Evolutionary conservation across 2,329 filamentous ascomycete species (phyloP), one percentile per base, ranked within the genome.

Genomic region (Fonsecaea erecta): DNA sequence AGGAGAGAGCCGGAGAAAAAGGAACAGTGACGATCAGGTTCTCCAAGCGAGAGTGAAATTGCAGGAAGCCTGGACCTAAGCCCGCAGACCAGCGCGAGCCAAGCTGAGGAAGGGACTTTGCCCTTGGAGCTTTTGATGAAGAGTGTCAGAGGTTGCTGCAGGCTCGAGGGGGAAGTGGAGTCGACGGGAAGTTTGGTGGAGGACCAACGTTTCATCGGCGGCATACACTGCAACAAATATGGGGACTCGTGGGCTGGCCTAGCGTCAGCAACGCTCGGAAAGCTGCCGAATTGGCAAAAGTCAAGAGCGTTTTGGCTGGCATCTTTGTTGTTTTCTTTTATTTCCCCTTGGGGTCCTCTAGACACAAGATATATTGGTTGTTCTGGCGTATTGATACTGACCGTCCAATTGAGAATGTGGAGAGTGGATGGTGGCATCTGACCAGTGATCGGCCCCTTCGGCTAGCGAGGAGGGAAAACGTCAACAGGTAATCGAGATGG

Each of bases 81-180:
- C 46, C 43, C n/a, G 18, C 43, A 52, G 52, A 32, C 28, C 21
- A 62, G 53, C 37, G 48, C 55, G 52, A 59, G 58, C 26, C 35
- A 59, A 53, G 34, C 26, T 11, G 52, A 32, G 16, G 30, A 55
- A 59, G 30, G 14, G 46, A 30, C 30, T 46, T 53, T 14, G 40
- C 62, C 48, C 54, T 52, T 30, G 54, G 51, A 18, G 52, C 28
- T 57, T 65, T 66, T 63, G 61, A 54, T 61, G 56, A 60, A 59
- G 34, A 57, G 46, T 60, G 66, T 68, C 60, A 63, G 66, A 68
- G 48, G 46, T 53, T 58, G 56, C 53, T 68, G 66, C 60, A 70
- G 34, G 56, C 56, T 55, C 58, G 60, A 67, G 60, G 66, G n/a
- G 55, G 60, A 52, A 67, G 64, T 64, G 60, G 66, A 64, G 54